phyloP scores from a whole-genome alignment of 2,329 filamentous ascomycete species.

The Trichoderma koningii region DNA sequence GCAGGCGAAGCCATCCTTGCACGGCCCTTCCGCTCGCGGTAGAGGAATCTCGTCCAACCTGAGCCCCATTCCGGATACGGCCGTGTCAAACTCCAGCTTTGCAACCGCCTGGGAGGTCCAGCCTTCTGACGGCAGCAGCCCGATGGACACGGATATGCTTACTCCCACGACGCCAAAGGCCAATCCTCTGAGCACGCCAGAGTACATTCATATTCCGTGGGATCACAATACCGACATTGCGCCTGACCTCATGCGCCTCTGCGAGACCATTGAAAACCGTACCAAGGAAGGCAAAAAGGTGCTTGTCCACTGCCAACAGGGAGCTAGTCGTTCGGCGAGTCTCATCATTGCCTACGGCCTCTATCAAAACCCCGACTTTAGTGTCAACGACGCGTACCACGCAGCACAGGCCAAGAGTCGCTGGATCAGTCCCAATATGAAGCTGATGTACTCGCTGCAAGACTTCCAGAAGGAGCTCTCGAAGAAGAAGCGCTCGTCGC shows the following conservation, averaged over 20 bases:
- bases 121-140: conserved; percentile 40
- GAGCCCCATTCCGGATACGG: conserved; percentile 55
- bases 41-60: conserved; percentile 18
- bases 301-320: conserved; percentile 82
- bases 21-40: conserved; percentile 18
- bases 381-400: conserved; percentile 81
- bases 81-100: conserved; percentile 59
- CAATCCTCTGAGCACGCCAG: conserved; percentile 57
- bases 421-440: conserved; percentile 93
- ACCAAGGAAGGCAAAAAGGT: conserved; percentile 75
- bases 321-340: conserved; percentile 81
- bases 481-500: conserved; percentile 51
- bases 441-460: conserved; percentile 84
- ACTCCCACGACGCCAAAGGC: conserved; percentile 59
- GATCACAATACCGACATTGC: conserved; percentile 88
- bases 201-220: conserved; percentile 87
- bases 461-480: conserved; percentile 71
- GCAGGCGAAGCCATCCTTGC: conserved; percentile 19
- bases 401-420: conserved; percentile 76
- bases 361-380: conserved; percentile 74
- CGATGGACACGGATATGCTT: conserved; percentile 45
- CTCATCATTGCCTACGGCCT: conserved; percentile 84
- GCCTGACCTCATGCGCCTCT: conserved; percentile 71
- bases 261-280: conserved; percentile 73
- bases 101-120: conserved; percentile 63